Base-by-base conservation (phyloP, 116 monocot genomes). In the Papilionanthe hybrid region DNA sequence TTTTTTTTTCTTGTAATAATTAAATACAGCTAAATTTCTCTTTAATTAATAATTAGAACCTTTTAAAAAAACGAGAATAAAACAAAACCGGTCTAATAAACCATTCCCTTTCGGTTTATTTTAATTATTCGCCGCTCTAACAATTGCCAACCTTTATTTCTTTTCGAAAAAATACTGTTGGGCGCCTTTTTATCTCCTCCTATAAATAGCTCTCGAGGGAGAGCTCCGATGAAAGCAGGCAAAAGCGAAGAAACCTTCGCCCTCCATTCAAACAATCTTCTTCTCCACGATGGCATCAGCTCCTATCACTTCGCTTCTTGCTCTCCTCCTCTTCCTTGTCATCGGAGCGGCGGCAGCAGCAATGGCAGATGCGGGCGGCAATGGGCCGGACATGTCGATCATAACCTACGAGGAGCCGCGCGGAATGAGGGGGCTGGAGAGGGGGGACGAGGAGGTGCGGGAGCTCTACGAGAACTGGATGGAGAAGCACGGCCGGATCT, bases 401-500 rank as follows among this genome's bases (percentile, higher is more conserved):
- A 30, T 83, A 43, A 67, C 44, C 72, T 83, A 83, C 78, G 82
- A 79, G 13, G 58, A 57, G 44, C n/a, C 7, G 42, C 78, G 67
- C 45, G 60, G 60, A 18, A 23, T 43, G 20, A 65, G 58, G 41
- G 65, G 45, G 11, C 6, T 77, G 27, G 86, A 82, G 75, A 49
- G 86, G 72, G 79, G 76, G 55, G 86, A 86, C 17, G 83, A 58
- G 13, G 83, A 83, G 73, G 28, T 80, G 19, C 44, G 77, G 58
- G 79, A 77, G 55, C 18, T 86, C 30, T 83, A 87, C 56, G 73
- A 47, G 37, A 48, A 53, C 2, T 87, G 84, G 87, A 84, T 75
- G 81, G 66, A 75, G 37, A 11, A 45, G 71, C 83, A 87, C 41
- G 67, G 69, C n/a, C 77, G 77, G 68, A 37, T 5, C 9, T 78